Base-by-base conservation (phyloP, 2,329 filamentous ascomycete species). In the Kalmusia sp. region DNA sequence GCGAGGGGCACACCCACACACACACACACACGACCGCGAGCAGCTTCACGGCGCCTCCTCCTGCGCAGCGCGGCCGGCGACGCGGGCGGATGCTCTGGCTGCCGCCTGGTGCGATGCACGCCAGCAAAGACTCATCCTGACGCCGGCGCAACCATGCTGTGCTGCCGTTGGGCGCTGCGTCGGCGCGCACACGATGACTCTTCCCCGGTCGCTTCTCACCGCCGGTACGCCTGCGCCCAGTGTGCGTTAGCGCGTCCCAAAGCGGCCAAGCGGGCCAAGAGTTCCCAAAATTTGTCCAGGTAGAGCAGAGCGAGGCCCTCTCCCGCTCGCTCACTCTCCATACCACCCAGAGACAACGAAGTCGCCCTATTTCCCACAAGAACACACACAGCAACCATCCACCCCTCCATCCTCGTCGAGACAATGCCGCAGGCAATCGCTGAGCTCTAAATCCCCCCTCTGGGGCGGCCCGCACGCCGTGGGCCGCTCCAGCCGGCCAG, bases 371-470 rank as follows among this genome's bases (percentile, higher is more conserved):
- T 57, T 55, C 51, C 53, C 22, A 25, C 28, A 35, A 30, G 15
- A 58, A 64, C 59, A 61, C 58, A 48, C 55, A 52, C 50, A 52
- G 35, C 63, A 57, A 59, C 33, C 64, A 68, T 64, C 30, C 54
- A 64, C 62, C 41, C 66, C 50, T 46, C 15, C 62, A 66, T 67
- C 68, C 70, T 76, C 76, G 74, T 77, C 76, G 75, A 77, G 73
- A 76, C 72, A 74, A 77, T 78, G 76, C 75, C 74, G 65, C 75
- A 76, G 76, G 76, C 76, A 65, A 71, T 77, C 75, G 74, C 74
- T 77, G 76, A 75, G 89, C 90, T 93, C 89, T 96, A 92, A 93
- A 91, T 85, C 79, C 84, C 79, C 84, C 77, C 87, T 88, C 89
- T 92, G 86, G 87, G 24, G 87, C 87, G 85, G 82, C 80, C 77